Evolutionary conservation across 2,329 filamentous ascomycete genomes (phyloP), one percentile per base, ranked within the genome.

Genomic region (Diplodia intermedia): DNA sequence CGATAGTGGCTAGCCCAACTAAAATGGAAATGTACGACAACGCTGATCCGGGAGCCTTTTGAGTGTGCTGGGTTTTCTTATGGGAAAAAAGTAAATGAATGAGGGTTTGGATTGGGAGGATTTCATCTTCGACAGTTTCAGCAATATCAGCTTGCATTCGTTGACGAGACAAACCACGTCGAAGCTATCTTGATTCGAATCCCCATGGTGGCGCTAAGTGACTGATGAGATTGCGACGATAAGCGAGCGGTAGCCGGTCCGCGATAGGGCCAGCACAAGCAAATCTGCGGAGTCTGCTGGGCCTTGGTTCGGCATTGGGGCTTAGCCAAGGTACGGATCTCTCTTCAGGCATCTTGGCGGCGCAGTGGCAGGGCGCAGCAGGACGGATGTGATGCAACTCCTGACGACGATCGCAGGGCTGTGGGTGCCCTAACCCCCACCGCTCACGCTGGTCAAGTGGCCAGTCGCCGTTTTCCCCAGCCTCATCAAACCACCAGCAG

Each of bases 1-100:
- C 29, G 60, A 33, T n/a, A 15, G 43, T n/a, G 29, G 20, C 38
- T 18, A 26, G 29, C n/a, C 47, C 43, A 52, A 55, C 31, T 12
- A 26, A 54, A 23, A 29, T 47, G 36, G 33, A 53, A 33, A 65
- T 65, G 62, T 65, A 65, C 20, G 62, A 65, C 62, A 65, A 54
- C 33, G 52, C 49, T 65, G 62, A 65, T 65, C 54, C 65, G 52
- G 53, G 53, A 57, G 54, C 65, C 65, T 56, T 56, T 66, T 66
- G 26, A 56, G 38, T 57, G 49, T 23, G 57, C 18, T 66, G 65
- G 65, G 65, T 53, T 55, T 65, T 65, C 36, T 55, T 29, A 36
- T n/a, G 62, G 62, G 52, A 26, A 65, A 65, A 65, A 65, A 65
- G 62, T 43, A 63, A 38, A 36, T 26, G 50, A 23, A 62, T n/a